Evolutionary conservation across 78 protist genomes (phyloP), one percentile per base, ranked within the genome.

Genomic region (Dictyostelium brefeldianum): DNA sequence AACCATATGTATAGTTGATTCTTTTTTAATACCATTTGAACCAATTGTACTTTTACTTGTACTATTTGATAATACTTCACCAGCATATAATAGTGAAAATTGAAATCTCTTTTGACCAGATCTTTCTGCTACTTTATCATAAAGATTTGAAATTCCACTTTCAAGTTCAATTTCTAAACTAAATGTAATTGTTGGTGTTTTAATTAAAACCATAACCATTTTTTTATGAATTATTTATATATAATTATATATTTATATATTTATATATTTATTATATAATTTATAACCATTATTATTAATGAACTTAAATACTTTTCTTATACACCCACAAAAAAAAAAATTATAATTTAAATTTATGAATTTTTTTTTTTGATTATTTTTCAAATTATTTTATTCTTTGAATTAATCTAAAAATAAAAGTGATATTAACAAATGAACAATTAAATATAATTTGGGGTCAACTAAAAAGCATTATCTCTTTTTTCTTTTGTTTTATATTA

Each of bases 141-240:
- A 87, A 25, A 87, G 10, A 18, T 47, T 51, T 8, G 77, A 57
- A 12, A 70, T 51, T 11, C 12, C 17, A 50, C 78, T 79, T 4
- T 77, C 70, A 14, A 22, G 57, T 41, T 74, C 48, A 20, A 87
- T 84, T 65, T 87, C 93, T 46, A 87, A 77, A 3, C 80, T 65
- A 41, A 87, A 87, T 20, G 93, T 87, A 6, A 87, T 77, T 25
- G 93, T 77, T 64, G 83, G 78, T 77, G 93, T 78, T 77, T 87
- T 87, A 64, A 87, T 69, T 64, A 87, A 64, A 50, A 87, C 77
- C 43, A 36, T 36, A 36, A 36, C 43, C 43, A 36, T 36, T 36
- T 36, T 36, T 36, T 36, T 3, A 2, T 36, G 2, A 36, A 36
- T 36, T 36, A 36, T 36, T 36, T 36, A 36, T 36, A 36, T 36